Base-by-base conservation (phyloP, 1,284 basidiomycete species). In the Ceratobasidium papillatum region DNA sequence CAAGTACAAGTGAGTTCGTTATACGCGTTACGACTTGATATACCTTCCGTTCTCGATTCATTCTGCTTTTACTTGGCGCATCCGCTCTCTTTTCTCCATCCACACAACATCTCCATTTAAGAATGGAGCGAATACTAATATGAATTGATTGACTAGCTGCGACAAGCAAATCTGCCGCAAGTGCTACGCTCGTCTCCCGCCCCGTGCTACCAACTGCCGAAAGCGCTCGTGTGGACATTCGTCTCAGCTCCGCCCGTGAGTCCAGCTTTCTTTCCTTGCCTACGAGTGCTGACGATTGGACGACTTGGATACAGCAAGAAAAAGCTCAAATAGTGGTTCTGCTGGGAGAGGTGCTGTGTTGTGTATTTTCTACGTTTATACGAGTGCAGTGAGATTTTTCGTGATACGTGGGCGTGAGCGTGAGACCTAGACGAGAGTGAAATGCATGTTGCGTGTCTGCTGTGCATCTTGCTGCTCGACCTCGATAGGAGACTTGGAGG, bases 81-180 rank as follows among this genome's bases (percentile, higher is more conserved):
- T n/a, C n/a, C n/a, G n/a, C n/a, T n/a, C n/a, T n/a, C n/a, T n/a
- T n/a, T n/a, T n/a, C n/a, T n/a, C n/a, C n/a, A n/a, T n/a, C n/a
- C n/a, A n/a, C n/a, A 34, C 56, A 14, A 32, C 34, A 22, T 62
- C 30, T 19, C 59, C 58, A 22, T 30, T 54, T 17, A 30, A n/a
- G n/a, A n/a, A n/a, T n/a, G n/a, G n/a, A n/a, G n/a, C n/a, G n/a
- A 9, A n/a, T 11, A 17, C 12, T 34, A 9, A 22, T 34, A 8
- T 25, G 11, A 19, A 7, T 2, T n/a, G 7, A 17, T 68, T 22
- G 9, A 22, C 17, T 51, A 77, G 76, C 86, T 96, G 94, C 84
- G 94, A 96, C 85, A 96, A 96, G 88, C 93, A 96, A 83, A 98
- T 99, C 82, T 99, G 97, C 91, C 96, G 97, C 85, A 99, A 99